phyloP scores from a whole-genome alignment of 116 monocot species.

The Iris pallida region DNA sequence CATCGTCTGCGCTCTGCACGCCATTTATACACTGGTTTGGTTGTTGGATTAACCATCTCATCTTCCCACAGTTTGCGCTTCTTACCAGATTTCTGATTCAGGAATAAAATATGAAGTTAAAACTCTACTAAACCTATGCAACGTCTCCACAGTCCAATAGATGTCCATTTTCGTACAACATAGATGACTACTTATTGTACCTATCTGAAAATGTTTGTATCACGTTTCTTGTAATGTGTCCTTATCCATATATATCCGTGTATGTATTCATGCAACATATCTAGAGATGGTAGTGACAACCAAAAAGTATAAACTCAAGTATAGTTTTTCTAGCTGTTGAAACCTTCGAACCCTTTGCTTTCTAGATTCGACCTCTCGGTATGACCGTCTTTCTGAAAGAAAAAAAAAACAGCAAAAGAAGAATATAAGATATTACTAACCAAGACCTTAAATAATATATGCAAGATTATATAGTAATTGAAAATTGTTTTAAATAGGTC shows the following conservation, averaged over 20 bases:
- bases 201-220: no score
- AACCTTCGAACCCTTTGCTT: constrained; percentile 52
- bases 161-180: no score
- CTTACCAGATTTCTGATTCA: constrained; percentile 71
- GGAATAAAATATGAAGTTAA: neutral
- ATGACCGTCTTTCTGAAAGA: constrained; percentile 73
- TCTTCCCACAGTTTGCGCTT: constrained; percentile 76
- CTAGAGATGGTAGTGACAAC: no score
- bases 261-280: no score
- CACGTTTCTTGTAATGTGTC: no score
- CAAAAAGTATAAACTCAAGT: constrained; percentile 1
- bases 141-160: no score
- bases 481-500: neutral
- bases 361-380: constrained; percentile 70
- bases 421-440: no score
- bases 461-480: neutral
- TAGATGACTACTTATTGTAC: no score
- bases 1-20: constrained; percentile 70
- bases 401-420: no score
- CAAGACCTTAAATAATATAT: no score
- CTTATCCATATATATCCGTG: no score
- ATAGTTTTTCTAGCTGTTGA: constrained; percentile 67
- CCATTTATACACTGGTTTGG: constrained; percentile 85
- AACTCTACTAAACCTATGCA: no score
- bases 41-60: constrained; percentile 51